Base-by-base conservation (phyloP, 352 stramenopile genomes). In the Phytophthora quininea region DNA sequence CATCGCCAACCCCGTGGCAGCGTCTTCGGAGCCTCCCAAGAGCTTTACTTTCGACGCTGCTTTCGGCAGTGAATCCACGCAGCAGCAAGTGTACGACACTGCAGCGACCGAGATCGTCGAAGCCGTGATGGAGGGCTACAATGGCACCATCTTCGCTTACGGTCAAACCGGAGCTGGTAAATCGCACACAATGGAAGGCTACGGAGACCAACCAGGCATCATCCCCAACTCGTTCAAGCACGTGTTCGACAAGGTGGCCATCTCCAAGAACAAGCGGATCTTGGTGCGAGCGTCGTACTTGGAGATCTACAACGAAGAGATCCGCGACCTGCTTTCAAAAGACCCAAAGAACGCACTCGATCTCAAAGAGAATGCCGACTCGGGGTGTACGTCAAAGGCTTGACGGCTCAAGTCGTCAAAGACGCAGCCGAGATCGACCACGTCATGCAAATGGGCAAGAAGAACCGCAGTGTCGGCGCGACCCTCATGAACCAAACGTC, bases 281-380 rank as follows among this genome's bases (percentile, higher is more conserved):
- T 82, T 99, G 31, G 97, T 99, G 27, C 87, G 96, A 42, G 91
- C 96, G 42, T 98, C 88, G 8, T 99, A 98, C 67, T 81, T 98
- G 31, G 97, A 99, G 76, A 98, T 99, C 68, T 99, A 99, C 81
- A 99, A 99, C 68, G 97, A 99, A 81, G 94, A 99, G 70, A 98
- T 99, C 65, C 80, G 93, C 27, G 97, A 99, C 68, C 74, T 99
- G 35, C 73, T 99, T 35, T 90, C 85, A 19, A 94, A 91, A 58
- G 86, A 97, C 58, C 82, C 83, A 0, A 83, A 77, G 29, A 69
- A 74, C 30, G 85, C 84, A n/a, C 74, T 97, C 9, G 90, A 98
- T 57, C 76, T 98, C 24, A 97, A 97, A 56, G 92, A 98, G 70
- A 98, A 92, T 50, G 84, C 82, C 9, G 89, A 97, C 67, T 87